phyloP scores from a whole-genome alignment of 1,139 yeast species.

The Saccharomyces hybrid region DNA sequence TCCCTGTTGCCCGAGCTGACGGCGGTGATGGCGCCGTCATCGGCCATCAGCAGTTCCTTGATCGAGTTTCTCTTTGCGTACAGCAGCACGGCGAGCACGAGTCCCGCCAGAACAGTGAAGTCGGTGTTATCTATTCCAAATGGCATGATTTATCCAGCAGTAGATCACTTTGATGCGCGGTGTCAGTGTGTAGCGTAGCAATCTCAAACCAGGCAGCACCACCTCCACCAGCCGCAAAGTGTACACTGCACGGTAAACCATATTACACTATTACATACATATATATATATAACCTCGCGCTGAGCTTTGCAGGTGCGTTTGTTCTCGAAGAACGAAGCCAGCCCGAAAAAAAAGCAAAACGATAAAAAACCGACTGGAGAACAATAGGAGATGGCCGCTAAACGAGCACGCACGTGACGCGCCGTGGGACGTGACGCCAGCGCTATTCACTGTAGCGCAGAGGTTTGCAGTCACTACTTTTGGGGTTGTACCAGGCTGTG shows the following conservation, averaged over 20 bases:
- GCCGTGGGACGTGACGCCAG: neutral
- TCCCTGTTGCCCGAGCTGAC: constrained; percentile 41
- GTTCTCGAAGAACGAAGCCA: neutral
- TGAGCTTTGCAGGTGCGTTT: neutral
- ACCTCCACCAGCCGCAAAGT: neutral
- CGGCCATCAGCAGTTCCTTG: constrained; percentile 8
- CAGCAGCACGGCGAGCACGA: constrained; percentile 42
- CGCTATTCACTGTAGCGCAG: neutral
- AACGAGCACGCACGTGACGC: neutral
- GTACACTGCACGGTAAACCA: neutral
- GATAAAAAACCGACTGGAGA: neutral
- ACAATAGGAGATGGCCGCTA: neutral
- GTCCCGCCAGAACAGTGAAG: constrained; percentile 55
- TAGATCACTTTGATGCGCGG: neutral
- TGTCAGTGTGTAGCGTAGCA: neutral
- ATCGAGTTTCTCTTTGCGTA: constrained; percentile 3
- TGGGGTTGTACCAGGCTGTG: too few species aligned
- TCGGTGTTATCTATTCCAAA: constrained; percentile 54
- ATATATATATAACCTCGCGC: neutral
- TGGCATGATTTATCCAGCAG: neutral
- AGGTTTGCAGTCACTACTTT: too few species aligned
- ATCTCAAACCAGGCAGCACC: neutral
- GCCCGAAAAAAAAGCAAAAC: neutral
- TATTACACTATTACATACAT: neutral
- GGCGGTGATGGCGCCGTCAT: constrained; percentile 26